phyloP scores from a whole-genome alignment of 2,329 filamentous ascomycete species.

The Lomentospora prolificans region DNA sequence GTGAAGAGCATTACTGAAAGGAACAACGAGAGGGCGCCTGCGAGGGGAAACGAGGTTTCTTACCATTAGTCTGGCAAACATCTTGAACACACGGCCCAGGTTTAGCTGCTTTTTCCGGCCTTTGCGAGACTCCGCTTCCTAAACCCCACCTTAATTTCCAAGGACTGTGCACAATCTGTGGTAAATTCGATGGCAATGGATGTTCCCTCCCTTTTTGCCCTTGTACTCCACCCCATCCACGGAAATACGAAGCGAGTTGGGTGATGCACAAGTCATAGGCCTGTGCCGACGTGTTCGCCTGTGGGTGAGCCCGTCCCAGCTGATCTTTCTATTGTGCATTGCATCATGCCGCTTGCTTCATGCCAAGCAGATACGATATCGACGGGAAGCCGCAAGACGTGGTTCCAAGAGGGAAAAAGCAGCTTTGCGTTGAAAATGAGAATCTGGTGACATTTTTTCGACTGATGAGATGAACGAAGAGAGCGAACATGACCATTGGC shows the following conservation, averaged over 20 bases:
- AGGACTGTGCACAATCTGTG: constrained; percentile 2
- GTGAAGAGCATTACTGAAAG: no score
- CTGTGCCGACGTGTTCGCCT: neutral
- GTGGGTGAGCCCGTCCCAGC: neutral
- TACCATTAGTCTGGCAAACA: no score
- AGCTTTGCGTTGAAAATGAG: no score
- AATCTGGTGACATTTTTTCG: no score
- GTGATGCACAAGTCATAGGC: neutral
- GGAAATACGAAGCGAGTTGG: neutral
- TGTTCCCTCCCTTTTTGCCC: neutral
- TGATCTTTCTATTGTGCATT: neutral
- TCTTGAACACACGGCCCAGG: neutral
- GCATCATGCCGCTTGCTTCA: neutral
- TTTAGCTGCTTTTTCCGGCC: neutral
- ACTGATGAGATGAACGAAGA: no score
- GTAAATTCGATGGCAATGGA: neutral
- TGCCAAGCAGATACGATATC: neutral
- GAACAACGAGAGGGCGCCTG: no score
- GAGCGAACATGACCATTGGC: no score
- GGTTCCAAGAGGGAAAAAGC: neutral
- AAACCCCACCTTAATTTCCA: constrained; percentile 6
- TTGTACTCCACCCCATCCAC: neutral
- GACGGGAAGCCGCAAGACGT: neutral
- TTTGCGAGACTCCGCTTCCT: neutral
- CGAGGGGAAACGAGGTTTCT: no score